Evolutionary conservation across 2,329 filamentous ascomycete genomes (phyloP).

Genomic region (Coleophoma eucalyptorum): DNA sequence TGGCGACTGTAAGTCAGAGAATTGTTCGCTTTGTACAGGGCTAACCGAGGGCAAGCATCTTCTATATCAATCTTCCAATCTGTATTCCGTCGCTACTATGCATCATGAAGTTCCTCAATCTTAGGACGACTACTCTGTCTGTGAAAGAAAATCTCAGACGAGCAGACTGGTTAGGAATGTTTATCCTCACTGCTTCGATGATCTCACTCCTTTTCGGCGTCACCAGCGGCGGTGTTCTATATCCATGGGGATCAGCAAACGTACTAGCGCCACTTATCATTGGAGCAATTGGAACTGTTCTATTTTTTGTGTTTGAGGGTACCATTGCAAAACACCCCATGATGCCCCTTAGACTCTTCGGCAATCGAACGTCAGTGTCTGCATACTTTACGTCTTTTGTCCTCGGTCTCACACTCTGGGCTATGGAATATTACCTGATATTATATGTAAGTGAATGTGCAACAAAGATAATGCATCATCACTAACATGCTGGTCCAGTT

Average conservation of each 20-base stretch:
- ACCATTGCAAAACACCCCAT: constrained; percentile 16
- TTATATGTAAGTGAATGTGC: constrained; percentile 4
- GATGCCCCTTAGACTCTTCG: constrained; percentile 34
- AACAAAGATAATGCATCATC: no score
- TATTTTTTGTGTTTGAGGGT: constrained; percentile 49
- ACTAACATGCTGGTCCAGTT: constrained; percentile 1
- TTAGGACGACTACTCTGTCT: constrained; percentile 1
- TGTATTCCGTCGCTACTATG: constrained; percentile 4
- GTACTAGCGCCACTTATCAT: constrained; percentile 56
- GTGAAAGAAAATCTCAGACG: constrained; percentile 30
- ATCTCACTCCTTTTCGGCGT: constrained; percentile 56
- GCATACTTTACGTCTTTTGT: constrained; percentile 25
- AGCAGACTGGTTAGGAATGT: constrained; percentile 58
- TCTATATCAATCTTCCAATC: constrained; percentile 16
- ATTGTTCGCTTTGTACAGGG: not conserved
- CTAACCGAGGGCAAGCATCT: constrained; percentile 3
- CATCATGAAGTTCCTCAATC: constrained; percentile 9
- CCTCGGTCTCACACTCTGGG: constrained; percentile 12
- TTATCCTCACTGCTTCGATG: constrained; percentile 57
- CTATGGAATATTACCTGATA: constrained; percentile 13
- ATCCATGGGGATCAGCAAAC: constrained; percentile 55
- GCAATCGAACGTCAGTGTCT: constrained; percentile 35
- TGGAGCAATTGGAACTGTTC: constrained; percentile 43
- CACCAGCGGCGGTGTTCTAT: constrained; percentile 61
- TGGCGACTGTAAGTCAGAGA: constrained; percentile 10